phyloP scores from a whole-genome alignment of 768 basidiomycete genomes.

The Suillus alpinus region DNA sequence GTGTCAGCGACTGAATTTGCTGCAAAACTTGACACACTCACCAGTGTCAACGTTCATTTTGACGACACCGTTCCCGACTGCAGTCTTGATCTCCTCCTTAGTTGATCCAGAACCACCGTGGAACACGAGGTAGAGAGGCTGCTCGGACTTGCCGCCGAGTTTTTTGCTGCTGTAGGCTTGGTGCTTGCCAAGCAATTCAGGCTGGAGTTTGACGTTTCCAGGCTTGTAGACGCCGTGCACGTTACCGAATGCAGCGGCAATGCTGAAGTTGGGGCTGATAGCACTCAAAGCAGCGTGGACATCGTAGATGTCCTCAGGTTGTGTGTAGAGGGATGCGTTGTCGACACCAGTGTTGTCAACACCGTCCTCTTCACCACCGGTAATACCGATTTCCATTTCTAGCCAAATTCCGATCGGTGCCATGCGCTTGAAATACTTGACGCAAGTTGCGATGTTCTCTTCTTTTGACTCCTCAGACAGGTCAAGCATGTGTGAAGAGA shows the following conservation, averaged over 20 bases:
- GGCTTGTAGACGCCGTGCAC: constrained; percentile 99
- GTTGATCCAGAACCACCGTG: constrained; percentile 98
- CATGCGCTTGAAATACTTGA: constrained; percentile 94
- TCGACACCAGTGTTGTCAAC: constrained; percentile 97
- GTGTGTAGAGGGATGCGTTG: constrained; percentile 93
- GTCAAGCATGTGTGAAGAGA: constrained; percentile 99
- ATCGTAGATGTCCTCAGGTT: constrained; percentile 94
- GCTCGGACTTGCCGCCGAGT: constrained; percentile 56
- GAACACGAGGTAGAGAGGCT: constrained; percentile 99
- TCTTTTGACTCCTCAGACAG: constrained; percentile 91
- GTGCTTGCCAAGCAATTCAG: constrained; percentile 89
- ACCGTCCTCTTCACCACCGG: constrained; percentile 98
- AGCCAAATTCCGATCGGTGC: constrained; percentile 90
- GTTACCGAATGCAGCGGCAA: constrained; percentile 98
- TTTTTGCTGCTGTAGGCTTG: constrained; percentile 73
- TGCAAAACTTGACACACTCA: constrained; percentile 16
- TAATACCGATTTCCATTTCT: constrained; percentile 99
- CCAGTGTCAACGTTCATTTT: constrained; percentile 99
- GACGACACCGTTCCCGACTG: constrained; percentile 89
- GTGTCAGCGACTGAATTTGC: constrained; percentile 2
- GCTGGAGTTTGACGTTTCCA: constrained; percentile 92
- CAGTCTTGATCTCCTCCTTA: constrained; percentile 92
- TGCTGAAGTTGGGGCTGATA: constrained; percentile 92
- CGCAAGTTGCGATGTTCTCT: constrained; percentile 92
- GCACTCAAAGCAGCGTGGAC: constrained; percentile 80